phyloP scores from a whole-genome alignment of 495 filamentous ascomycete genomes.

The Penicillium bovifimosum region DNA sequence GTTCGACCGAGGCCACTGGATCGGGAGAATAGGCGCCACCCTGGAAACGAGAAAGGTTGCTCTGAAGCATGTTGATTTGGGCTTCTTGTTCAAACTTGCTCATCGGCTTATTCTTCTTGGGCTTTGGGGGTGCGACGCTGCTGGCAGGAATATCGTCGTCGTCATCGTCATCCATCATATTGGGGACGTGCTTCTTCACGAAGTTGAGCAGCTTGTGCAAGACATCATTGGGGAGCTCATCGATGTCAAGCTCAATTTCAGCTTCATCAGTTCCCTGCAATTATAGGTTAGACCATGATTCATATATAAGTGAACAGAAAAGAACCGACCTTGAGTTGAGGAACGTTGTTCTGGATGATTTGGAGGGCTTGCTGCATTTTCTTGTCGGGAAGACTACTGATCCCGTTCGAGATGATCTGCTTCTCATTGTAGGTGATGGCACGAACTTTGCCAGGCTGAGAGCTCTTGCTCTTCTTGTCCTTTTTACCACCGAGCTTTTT shows the following conservation, averaged over 20 bases:
- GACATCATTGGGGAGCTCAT: conserved; percentile 68
- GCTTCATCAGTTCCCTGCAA: conserved; percentile 65
- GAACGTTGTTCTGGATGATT: conserved; percentile 85
- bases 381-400: conserved; percentile 64
- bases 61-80: conserved; percentile 73
- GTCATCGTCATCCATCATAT: conserved; percentile 45
- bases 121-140: conserved; percentile 52
- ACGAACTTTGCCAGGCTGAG: conserved; percentile 46
- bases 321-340: conserved; percentile 57
- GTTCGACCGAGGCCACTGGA: conserved; percentile 41
- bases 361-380: conserved; percentile 75
- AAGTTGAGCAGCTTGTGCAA: conserved; percentile 71
- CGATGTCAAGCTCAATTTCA: conserved; percentile 88
- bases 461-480: conserved; percentile 44
- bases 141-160: conserved; percentile 41
- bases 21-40: conserved; percentile 38
- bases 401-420: conserved; percentile 76
- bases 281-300: conserved; percentile 13
- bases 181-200: conserved; percentile 61
- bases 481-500: conserved; percentile 52
- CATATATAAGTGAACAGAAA: not conserved
- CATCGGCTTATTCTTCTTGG: conserved; percentile 99
- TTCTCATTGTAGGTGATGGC: conserved; percentile 71
- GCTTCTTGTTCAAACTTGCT: conserved; percentile 88
- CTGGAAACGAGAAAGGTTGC: conserved; percentile 46